Conservation (phyloP, 805 yeast genomes). For the Saturnispora quitensis region DNA sequence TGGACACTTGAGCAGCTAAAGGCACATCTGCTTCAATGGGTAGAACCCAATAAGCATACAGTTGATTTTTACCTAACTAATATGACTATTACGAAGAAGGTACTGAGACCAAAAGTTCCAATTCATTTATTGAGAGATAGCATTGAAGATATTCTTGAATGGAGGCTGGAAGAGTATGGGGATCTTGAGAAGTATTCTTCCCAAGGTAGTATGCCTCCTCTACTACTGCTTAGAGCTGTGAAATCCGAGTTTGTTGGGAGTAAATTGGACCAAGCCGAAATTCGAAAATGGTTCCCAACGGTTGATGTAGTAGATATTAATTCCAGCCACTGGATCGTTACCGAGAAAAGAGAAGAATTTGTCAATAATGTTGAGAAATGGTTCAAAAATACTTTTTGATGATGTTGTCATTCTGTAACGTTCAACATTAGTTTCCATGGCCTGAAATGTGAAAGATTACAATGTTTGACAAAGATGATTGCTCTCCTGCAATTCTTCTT, state of each 20-base stretch:
- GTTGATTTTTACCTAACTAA: constrained; percentile 72
- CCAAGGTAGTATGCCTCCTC: constrained; percentile 54
- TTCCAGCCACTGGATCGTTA: constrained; percentile 87
- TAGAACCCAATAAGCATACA: constrained; percentile 50
- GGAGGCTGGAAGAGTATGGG: constrained; percentile 26
- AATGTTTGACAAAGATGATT: too few species aligned
- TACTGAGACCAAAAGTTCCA: constrained; percentile 43
- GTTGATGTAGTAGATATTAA: constrained; percentile 62
- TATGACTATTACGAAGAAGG: constrained; percentile 29
- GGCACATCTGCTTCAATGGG: constrained; percentile 45
- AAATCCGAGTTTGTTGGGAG: constrained; percentile 37
- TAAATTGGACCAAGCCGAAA: constrained; percentile 12
- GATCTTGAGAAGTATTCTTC: constrained; percentile 18
- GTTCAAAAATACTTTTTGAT: constrained; percentile 10
- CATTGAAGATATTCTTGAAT: constrained; percentile 55
- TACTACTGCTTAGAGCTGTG: constrained; percentile 69
- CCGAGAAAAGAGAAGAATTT: constrained; percentile 73
- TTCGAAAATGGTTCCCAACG: constrained; percentile 43
- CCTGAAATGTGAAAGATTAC: not conserved
- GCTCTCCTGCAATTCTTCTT: too few species aligned
- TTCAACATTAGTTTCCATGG: not conserved
- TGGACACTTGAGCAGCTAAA: constrained; percentile 42
- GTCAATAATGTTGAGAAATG: constrained; percentile 49
- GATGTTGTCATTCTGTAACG: not conserved
- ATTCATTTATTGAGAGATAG: constrained; percentile 53